Evolutionary conservation across 441 rosid genomes (phyloP), one percentile per base, ranked within the genome.

Genomic region (Adansonia grandidieri): DNA sequence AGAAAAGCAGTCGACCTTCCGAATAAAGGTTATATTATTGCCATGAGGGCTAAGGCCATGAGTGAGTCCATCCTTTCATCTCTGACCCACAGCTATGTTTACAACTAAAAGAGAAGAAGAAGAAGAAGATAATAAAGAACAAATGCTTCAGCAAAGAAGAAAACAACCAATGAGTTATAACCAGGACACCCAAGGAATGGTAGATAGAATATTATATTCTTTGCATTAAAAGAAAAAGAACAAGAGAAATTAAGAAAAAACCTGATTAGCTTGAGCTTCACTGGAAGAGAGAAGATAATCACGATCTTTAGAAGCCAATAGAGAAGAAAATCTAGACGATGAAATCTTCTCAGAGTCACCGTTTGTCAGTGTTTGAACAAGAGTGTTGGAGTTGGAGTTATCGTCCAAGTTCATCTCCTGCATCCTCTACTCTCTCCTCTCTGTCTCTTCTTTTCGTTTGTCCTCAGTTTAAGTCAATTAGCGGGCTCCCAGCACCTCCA

Each of bases 281-380:
- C 37, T 73, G 1, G 81, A 78, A 13, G 87, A 78, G 67, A 87
- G 86, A 68, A 90, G 91, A 80, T 79, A 87, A 74, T 90, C 92
- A 11, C 93, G 91, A 67, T 86, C 89, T 73, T 79, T 66, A 37
- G 93, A 78, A 45, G 85, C 85, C 45, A 77, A 68, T 14, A 77
- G 88, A 74, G 89, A 76, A 9, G 76, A 77, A 57, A 78, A 83
- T 83, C 86, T 74, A 3, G 83, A 80, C 61, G 62, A 56, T 19
- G 77, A 69, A 57, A 47, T 15, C 70, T 67, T 53, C 15, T 57
- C 37, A 2, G 64, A 17, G 69, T 20, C 65, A 14, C 88, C 84
- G 73, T 79, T 80, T 10, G 42, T 47, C 58, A 58, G 56, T 50
- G 63, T 19, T 11, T 58, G 48, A 40, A 20, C 64, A 61, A 15